Conservation (phyloP, 257 asterid genomes). For the Echium plantagineum region DNA sequence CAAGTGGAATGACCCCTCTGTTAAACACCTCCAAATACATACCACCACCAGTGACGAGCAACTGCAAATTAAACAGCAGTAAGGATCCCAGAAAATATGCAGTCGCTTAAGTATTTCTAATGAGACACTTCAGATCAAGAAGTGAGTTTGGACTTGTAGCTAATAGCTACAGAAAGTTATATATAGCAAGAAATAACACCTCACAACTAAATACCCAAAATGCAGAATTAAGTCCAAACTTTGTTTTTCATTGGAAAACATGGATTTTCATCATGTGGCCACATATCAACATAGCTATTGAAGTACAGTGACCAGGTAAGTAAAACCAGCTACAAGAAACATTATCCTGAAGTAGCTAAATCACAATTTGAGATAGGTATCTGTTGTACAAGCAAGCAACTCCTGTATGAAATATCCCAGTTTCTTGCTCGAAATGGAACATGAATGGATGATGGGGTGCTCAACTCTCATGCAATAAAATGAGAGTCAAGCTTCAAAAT, state of each 20-base stretch:
- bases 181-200: no score
- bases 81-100: neutral
- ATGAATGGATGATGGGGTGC: neutral
- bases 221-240: no score
- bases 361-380: neutral
- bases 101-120: neutral
- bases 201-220: no score
- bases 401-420: neutral
- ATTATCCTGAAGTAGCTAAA: neutral
- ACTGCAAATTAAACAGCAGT: conserved; percentile 25
- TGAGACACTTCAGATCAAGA: no score
- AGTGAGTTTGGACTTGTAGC: no score
- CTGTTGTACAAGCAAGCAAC: neutral
- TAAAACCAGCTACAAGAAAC: neutral
- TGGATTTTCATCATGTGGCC: no score
- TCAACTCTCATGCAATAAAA: neutral
- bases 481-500: neutral
- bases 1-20: conserved; percentile 89
- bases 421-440: neutral
- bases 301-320: no score
- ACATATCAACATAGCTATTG: no score
- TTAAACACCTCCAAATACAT: conserved; percentile 96
- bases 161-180: no score
- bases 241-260: no score
- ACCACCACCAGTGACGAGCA: conserved; percentile 93